Evolutionary conservation across 306 rosid genomes (phyloP).

Genomic region (Rosa chinensis): DNA sequence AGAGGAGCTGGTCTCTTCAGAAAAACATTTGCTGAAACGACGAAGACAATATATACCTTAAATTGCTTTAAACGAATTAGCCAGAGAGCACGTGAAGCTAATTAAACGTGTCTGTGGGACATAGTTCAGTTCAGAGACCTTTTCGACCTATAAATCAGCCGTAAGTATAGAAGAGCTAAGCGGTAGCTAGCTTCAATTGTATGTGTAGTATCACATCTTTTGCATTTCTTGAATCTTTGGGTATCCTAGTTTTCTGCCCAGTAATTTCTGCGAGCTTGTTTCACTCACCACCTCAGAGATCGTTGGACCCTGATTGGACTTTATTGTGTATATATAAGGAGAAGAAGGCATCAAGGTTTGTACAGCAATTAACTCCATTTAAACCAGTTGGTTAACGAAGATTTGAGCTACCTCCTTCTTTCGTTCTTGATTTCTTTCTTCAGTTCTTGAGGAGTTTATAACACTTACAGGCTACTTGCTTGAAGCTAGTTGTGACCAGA

Average conservation of each 20-base stretch:
- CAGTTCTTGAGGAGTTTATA: not conserved
- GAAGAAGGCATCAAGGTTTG: not conserved
- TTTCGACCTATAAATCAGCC: not conserved
- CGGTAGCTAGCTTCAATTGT: not conserved
- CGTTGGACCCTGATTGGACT: constrained; percentile 5
- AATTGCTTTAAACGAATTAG: not conserved
- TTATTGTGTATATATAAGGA: not conserved
- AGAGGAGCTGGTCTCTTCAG: not conserved
- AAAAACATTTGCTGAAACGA: too few species aligned
- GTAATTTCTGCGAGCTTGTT: not conserved
- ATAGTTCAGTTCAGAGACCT: not conserved
- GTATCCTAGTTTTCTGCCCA: not conserved
- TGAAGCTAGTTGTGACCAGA: not conserved
- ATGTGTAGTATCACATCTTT: constrained; percentile 6
- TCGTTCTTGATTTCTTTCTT: not conserved
- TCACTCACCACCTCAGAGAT: not conserved
- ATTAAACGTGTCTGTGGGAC: not conserved
- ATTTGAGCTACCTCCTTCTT: not conserved
- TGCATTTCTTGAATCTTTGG: constrained; percentile 24
- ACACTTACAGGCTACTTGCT: not conserved
- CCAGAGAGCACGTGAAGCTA: not conserved
- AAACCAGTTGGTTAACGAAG: not conserved
- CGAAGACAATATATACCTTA: too few species aligned
- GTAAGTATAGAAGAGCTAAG: not conserved
- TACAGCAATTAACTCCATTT: not conserved